Evolutionary conservation across 2,329 filamentous ascomycete species (phyloP), one percentile per base, ranked within the genome.

Genomic region (Clonostachys chloroleuca): DNA sequence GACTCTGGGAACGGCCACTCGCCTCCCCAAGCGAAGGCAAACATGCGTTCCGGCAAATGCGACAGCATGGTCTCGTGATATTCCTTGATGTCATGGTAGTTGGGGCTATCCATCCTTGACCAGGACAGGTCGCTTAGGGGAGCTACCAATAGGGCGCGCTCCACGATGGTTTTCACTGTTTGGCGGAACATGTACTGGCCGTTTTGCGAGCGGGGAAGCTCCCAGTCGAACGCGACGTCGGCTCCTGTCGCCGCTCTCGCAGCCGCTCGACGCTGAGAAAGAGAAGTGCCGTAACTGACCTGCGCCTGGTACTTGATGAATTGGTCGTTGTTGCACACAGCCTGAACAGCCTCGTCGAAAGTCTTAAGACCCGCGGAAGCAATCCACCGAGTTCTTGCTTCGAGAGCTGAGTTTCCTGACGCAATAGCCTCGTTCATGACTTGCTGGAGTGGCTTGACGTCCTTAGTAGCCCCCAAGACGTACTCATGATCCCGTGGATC

Each of bases 401-500:
- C 46, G 6, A 57, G 55, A 4, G 60, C 54, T 33, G 59, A 52
- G 43, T 59, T 53, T 1, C 58, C 59, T 48, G n/a, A 58, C 12
- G 44, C 62, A 4, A 55, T 51, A 12, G 48, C 48, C 36, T 49
- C 42, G 5, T 33, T 45, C 40, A 49, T 41, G 36, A 33, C 34
- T 13, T 47, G 36, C 42, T 47, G 39, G 5, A 49, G 42, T n/a
- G 48, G 44, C n/a, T 47, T 36, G 0, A 68, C 51, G 2, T 52
- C 47, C n/a, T 57, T 56, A 2, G 66, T 70, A 1, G 66, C 65
- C 2, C 66, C 67, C 5, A 66, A 53, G 8, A 70, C 60, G 50
- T 67, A 69, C 40, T 62, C 60, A 42, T 69, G 67, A 42, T 70
- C 67, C 6, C 66, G 54, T 7, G 58, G 50, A 47, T 70, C 67